These are phyloP conservation scores for Pholiota molesta DNA, from an alignment of 768 basidiomycete species.

Conservation along the genomic window DNA sequence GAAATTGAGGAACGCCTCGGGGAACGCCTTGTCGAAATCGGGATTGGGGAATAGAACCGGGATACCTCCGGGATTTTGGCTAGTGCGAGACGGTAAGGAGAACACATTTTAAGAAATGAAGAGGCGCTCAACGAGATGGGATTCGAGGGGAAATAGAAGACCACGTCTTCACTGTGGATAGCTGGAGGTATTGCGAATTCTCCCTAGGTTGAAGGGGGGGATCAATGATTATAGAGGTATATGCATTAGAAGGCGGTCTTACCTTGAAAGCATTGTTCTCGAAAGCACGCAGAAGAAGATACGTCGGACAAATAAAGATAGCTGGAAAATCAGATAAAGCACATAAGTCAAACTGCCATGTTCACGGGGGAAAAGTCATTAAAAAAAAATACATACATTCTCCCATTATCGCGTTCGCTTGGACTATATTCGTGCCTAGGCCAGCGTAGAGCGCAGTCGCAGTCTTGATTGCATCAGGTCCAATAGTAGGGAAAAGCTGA, in stretches of 20 bases:
- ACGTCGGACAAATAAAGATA: slow-evolving; percentile 51
- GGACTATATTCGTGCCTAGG: slow-evolving; percentile 36
- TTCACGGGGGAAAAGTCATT: too few relatives aligned
- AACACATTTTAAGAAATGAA: background rate
- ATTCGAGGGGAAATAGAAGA: slow-evolving; percentile 46
- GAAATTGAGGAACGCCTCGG: slow-evolving; percentile 41
- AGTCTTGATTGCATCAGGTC: slow-evolving; percentile 26
- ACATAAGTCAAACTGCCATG: background rate
- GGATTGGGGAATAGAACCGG: slow-evolving; percentile 35
- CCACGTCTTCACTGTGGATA: slow-evolving; percentile 38
- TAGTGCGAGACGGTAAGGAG: background rate
- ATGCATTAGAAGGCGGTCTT: background rate
- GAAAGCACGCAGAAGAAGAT: slow-evolving; percentile 40
- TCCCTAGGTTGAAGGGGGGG: slow-evolving; percentile 27
- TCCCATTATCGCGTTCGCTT: slow-evolving; percentile 38
- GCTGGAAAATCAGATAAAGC: slow-evolving; percentile 28
- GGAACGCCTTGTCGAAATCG: slow-evolving; percentile 38
- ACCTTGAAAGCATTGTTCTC: slow-evolving; percentile 36
- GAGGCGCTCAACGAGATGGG: slow-evolving; percentile 21
- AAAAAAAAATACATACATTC: slow-evolving; percentile 36
- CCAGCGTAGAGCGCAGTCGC: slow-evolving; percentile 22
- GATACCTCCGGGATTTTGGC: background rate
- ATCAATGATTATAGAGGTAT: background rate
- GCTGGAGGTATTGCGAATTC: slow-evolving; percentile 48
- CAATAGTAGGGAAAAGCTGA: slow-evolving; percentile 43